Evolutionary conservation across 345 rosid genomes (phyloP), one percentile per base, ranked within the genome.

Genomic region (Rhizophora apiculata): DNA sequence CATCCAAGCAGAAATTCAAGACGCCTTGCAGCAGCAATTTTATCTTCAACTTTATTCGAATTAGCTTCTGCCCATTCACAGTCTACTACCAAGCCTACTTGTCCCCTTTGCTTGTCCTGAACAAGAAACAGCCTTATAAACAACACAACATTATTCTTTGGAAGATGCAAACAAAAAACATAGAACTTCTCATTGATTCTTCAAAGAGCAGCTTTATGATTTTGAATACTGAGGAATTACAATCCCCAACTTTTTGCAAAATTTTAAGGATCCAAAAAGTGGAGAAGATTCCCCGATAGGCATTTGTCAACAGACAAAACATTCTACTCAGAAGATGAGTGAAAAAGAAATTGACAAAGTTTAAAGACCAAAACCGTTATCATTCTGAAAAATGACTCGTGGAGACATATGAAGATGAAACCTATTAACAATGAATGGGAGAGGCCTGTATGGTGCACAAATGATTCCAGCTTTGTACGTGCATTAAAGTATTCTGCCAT

Each of bases 41-140:
- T 68, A 59, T 77, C 67, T 59, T 77, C 80, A 22, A 30, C 29
- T 36, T 59, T 64, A 43, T 53, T 65, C 6, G 80, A 63, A 39
- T 68, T 51, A 29, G 80, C 29, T 39, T 77, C 80, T 49, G 76
- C 63, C 80, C 80, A 77, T 64, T 77, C 80, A 68, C 76, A 77
- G 60, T 68, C 73, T 2, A 77, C 76, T 24, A 68, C 73, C n/a
- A 72, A 26, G 32, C 80, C 76, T 57, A 77, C 34, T 53, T 72
- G 67, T 43, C 76, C 76, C 19, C 69, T 72, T 72, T 68, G 80
- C 61, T 49, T 72, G 22, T 77, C 80, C 76, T 77, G 70, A 63
- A 68, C 4, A 67, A 39, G 13, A 22, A 20, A 10, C 55, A 60
- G 13, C 64, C 72, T 7, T 60, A 67, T 51, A 15, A 65, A 32